Evolutionary conservation across 257 asterid species (phyloP).

Genomic region (Solanum piurae): DNA sequence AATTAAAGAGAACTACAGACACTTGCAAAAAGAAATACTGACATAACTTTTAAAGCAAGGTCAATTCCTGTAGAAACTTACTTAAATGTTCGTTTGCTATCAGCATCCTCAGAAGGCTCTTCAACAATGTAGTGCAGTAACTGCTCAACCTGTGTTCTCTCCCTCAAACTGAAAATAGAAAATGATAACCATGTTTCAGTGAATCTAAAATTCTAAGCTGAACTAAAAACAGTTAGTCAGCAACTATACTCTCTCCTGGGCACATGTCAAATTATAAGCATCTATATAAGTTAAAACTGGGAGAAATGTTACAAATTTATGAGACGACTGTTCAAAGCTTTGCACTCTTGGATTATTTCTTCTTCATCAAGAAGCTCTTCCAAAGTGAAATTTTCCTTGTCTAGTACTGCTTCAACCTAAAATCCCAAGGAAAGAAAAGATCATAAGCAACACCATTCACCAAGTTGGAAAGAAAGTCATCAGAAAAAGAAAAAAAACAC

Average conservation of each 20-base stretch:
- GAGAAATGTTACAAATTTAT: conserved; percentile 62
- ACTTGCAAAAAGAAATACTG: neutral
- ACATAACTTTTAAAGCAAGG: neutral
- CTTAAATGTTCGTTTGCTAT: conserved; percentile 81
- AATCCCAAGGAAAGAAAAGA: neutral
- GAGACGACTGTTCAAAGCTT: conserved; percentile 92
- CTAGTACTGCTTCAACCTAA: conserved; percentile 91
- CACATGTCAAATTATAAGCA: neutral
- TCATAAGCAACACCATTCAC: neutral
- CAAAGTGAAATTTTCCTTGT: conserved; percentile 76
- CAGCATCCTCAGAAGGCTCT: conserved; percentile 85
- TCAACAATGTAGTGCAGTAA: conserved; percentile 72
- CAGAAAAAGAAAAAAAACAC: neutral
- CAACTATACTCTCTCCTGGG: neutral
- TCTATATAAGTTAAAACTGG: neutral
- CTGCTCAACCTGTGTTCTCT: conserved; percentile 82
- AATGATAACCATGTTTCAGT: neutral
- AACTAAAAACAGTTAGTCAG: neutral
- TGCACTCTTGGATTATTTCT: conserved; percentile 99
- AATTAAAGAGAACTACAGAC: neutral
- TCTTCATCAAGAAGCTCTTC: conserved; percentile 99
- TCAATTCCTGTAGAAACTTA: conserved; percentile 25
- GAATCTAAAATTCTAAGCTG: neutral
- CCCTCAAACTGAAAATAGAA: conserved; percentile 74
- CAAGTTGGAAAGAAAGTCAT: neutral